Percentiles rank a stretch among this genome's conserved stretches.
phyloP scores from a whole-genome alignment of 306 rosid species.

The Vigna radiata region DNA sequence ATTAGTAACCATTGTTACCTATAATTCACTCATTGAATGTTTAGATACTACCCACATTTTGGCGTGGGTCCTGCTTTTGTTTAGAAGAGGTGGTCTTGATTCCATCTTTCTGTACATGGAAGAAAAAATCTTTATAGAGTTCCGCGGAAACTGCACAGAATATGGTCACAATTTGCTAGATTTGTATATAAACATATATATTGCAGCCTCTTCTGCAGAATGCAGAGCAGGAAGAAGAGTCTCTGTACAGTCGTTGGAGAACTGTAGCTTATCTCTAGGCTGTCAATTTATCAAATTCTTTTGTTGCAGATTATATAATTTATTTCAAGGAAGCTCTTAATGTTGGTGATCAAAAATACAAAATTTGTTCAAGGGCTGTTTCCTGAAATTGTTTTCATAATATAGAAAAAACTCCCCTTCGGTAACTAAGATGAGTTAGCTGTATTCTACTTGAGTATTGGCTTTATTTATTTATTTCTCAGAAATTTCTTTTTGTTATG shows the following conservation, averaged over 20 bases:
- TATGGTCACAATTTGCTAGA: conserved; percentile 52
- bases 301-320: conserved; percentile 51
- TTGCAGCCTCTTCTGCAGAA: conserved; percentile 69
- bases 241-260: conserved; percentile 76
- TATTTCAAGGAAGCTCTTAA: conserved; percentile 55
- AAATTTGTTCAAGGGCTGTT: conserved; percentile 31
- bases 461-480: background rate
- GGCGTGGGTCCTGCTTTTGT: conserved; percentile 56
- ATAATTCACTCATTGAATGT: conserved; percentile 32
- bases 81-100: conserved; percentile 42
- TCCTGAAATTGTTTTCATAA: conserved; percentile 35
- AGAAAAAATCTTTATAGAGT: conserved; percentile 46
- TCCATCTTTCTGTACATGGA: conserved; percentile 53
- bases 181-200: conserved; percentile 62
- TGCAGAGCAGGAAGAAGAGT: conserved; percentile 69
- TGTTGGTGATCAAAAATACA: conserved; percentile 46
- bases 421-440: background rate
- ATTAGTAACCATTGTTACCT: conserved; percentile 15
- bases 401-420: conserved; percentile 26
- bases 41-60: conserved; percentile 56
- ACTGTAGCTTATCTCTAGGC: conserved; percentile 65
- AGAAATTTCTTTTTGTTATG: background rate
- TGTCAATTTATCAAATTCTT: conserved; percentile 53
- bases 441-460: background rate
- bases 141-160: conserved; percentile 50